A percentile compares a stretch with the other conserved stretches of the same genome.
Evolutionary conservation across 129 eudicot genomes (phyloP).

Genomic region (Smallanthus sonchifolius): DNA sequence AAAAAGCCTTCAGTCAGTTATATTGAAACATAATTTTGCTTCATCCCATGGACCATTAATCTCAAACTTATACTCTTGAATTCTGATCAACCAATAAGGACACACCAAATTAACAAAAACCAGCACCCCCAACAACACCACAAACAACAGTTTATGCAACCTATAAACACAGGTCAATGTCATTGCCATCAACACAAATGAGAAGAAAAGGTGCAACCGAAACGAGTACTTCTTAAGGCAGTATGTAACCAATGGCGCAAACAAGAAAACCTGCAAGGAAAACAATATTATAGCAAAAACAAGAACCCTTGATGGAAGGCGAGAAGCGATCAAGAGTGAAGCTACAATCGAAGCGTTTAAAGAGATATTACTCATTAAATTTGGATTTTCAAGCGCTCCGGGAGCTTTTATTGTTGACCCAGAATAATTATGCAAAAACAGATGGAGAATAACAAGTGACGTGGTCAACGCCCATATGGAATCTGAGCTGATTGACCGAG

Average conservation of each 20-base stretch:
- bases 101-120: slow-evolving; percentile 74
- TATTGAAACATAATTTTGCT: slow-evolving; percentile 84
- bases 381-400: slow-evolving; percentile 63
- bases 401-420: slow-evolving; percentile 81
- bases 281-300: slow-evolving; percentile 76
- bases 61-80: slow-evolving; percentile 93
- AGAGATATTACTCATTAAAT: slow-evolving; percentile 67
- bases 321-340: slow-evolving; percentile 85
- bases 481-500: slow-evolving; percentile 88
- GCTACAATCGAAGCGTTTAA: slow-evolving; percentile 90
- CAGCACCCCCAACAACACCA: slow-evolving; percentile 53
- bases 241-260: slow-evolving; percentile 73
- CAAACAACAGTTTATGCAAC: slow-evolving; percentile 56
- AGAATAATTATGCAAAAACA: slow-evolving; percentile 80
- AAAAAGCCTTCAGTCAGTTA: slow-evolving; percentile 52
- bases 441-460: slow-evolving; percentile 70
- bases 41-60: slow-evolving; percentile 99
- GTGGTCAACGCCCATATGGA: slow-evolving; percentile 87
- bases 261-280: slow-evolving; percentile 75
- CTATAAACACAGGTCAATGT: slow-evolving; percentile 54
- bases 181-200: slow-evolving; percentile 55
- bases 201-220: slow-evolving; percentile 59
- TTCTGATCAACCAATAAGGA: slow-evolving; percentile 87
- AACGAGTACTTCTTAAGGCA: slow-evolving; percentile 74
- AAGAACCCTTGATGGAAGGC: slow-evolving; percentile 80